These are phyloP conservation scores for Dichomitus squalens DNA, from an alignment of 1,284 basidiomycete genomes.

Conservation along the genomic window DNA sequence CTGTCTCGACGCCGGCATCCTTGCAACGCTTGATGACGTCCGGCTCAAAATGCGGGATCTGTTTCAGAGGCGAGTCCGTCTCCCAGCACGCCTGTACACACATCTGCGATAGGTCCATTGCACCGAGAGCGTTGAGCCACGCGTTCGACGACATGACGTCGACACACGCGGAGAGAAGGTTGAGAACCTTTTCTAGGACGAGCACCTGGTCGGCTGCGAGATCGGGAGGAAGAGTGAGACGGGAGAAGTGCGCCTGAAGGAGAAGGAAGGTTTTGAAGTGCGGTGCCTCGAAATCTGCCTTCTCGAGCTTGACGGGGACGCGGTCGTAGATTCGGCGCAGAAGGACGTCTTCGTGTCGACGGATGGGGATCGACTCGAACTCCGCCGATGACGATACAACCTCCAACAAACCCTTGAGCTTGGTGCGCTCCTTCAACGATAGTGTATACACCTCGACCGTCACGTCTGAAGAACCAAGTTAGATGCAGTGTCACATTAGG, in stretches of 20 bases:
- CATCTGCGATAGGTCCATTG: constrained; percentile 99
- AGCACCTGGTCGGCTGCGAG: constrained; percentile 89
- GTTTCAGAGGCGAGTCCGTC: constrained; percentile 90
- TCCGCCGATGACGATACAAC: constrained; percentile 96
- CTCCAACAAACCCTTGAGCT: constrained; percentile 94
- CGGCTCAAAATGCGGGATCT: constrained; percentile 93
- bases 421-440: constrained; percentile 96
- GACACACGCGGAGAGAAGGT: constrained; percentile 89
- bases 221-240: constrained; percentile 89
- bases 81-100: constrained; percentile 99
- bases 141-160: constrained; percentile 98
- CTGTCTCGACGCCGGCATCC: constrained; percentile 77
- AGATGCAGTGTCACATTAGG: constrained; percentile 6
- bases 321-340: constrained; percentile 92
- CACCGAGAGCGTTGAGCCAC: constrained; percentile 91
- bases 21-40: constrained; percentile 89
- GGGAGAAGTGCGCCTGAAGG: constrained; percentile 95
- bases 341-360: constrained; percentile 85
- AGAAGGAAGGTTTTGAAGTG: constrained; percentile 99
- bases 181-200: constrained; percentile 89
- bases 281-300: constrained; percentile 87
- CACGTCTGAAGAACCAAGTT: constrained; percentile 58
- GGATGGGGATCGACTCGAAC: constrained; percentile 94
- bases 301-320: constrained; percentile 93
- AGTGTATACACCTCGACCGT: constrained; percentile 97